Evolutionary conservation across 2,329 filamentous ascomycete species (phyloP).

Genomic region (Fusarium marasasianum): DNA sequence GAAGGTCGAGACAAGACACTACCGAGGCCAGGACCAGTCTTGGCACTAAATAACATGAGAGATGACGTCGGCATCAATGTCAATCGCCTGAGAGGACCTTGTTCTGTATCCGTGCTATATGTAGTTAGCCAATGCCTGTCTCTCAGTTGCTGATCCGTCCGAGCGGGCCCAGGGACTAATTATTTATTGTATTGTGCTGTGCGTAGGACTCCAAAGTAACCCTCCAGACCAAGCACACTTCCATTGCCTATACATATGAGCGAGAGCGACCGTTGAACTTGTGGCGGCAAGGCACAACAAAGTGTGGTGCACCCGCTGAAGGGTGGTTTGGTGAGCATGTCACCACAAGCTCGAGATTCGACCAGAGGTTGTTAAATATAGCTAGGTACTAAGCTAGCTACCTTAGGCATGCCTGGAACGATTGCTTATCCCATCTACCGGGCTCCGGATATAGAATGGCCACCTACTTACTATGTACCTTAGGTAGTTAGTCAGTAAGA

Average conservation of each 20-base stretch:
- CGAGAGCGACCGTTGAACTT: neutral
- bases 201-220: neutral
- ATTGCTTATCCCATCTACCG: neutral
- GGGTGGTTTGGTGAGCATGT: neutral
- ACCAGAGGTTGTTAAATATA: neutral
- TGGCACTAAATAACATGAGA: conserved; percentile 5
- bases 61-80: conserved; percentile 25
- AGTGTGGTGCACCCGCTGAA: neutral
- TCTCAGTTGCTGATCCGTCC: neutral
- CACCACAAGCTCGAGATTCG: neutral
- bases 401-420: neutral
- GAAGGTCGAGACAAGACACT: conserved; percentile 31
- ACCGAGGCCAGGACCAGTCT: conserved; percentile 24
- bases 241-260: neutral
- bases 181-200: neutral
- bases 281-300: neutral
- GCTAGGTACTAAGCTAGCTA: neutral
- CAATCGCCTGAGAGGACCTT: neutral
- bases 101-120: neutral
- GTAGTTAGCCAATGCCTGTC: neutral
- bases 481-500: neutral
- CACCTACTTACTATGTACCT: neutral
- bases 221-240: neutral
- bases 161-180: neutral
- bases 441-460: neutral